Evolutionary conservation across 768 basidiomycete genomes (phyloP), one percentile per base, ranked within the genome.

Genomic region (Tylopilus sp.): DNA sequence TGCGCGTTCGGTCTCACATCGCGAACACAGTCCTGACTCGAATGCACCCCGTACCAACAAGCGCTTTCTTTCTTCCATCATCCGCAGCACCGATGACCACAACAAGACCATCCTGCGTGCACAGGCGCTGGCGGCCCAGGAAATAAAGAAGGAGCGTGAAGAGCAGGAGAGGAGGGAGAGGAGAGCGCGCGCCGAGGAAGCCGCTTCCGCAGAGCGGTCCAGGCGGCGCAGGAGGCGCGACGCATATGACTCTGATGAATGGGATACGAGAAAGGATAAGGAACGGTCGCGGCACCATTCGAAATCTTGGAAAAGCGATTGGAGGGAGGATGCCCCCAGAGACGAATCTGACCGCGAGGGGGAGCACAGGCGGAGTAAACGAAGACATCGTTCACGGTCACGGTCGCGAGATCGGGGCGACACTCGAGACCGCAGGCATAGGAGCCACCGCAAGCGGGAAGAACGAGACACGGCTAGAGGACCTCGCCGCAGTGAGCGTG

Each of bases 81-180:
- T 99, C 50, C 83, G 86, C 58, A 93, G 82, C 57, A 97, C 97
- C 4, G 95, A 97, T 65, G 95, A 95, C 51, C 97, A 99, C 64
- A 99, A 99, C 69, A 84, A 86, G 70, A 83, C 88, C 12, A 75
- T 99, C 41, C 67, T 91, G 20, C 79, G 80, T 49, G 79, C 87
- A 22, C 88, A 91, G 69, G 85, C 85, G 0, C 66, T 73, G 12
- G 86, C 88, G 30, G 85, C 86, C 2, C 78, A 87, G 57, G 88
- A 90, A 57, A 72, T 83, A n/a, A 85, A 88, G 51, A 72, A 71
- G 23, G 83, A 84, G 56, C 70, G 82, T 22, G 78, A 83, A n/a
- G 86, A 86, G 52, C 75, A 79, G 54, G 83, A 87, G 63, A 72
- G 80, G 52, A 73, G 62, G 41, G 85, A 88, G 57, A 71, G 86